These are phyloP conservation scores for Oryza longistaminata DNA, from an alignment of 176 grass and related monocot species.

Conservation along the genomic window DNA sequence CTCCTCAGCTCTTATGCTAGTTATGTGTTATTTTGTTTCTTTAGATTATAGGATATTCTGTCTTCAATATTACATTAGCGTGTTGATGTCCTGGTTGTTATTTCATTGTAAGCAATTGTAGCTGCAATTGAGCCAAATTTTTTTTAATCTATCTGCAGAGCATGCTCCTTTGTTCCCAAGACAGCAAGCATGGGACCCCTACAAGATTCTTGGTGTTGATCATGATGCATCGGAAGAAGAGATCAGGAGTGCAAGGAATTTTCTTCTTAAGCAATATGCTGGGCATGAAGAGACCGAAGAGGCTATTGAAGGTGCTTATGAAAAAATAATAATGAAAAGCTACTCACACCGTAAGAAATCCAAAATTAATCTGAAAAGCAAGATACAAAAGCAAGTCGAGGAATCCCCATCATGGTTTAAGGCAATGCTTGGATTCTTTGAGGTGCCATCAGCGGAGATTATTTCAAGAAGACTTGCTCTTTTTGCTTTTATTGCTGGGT, in stretches of 20 bases:
- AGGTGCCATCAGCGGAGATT: constrained; percentile 61
- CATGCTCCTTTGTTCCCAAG: constrained; percentile 60
- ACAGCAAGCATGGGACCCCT: constrained; percentile 68
- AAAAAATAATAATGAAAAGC: constrained; percentile 85
- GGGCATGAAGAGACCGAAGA: constrained; percentile 78
- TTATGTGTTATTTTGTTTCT: neutral
- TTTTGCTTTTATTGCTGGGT: constrained; percentile 83
- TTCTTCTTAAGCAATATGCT: constrained; percentile 67
- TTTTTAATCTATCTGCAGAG: constrained; percentile 44
- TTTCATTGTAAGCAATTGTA: constrained; percentile 16
- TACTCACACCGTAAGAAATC: constrained; percentile 71
- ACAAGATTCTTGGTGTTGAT: constrained; percentile 77
- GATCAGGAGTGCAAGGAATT: constrained; percentile 68
- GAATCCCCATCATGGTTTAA: constrained; percentile 85
- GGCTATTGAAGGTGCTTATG: constrained; percentile 90
- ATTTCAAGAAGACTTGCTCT: constrained; percentile 59
- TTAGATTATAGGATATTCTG: neutral
- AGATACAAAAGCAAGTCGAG: constrained; percentile 67
- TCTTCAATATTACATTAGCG: neutral
- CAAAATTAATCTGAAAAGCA: constrained; percentile 86
- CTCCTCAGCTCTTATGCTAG: neutral
- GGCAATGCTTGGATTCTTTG: constrained; percentile 61
- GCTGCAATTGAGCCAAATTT: constrained; percentile 14
- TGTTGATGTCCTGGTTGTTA: constrained; percentile 1
- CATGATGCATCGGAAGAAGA: constrained; percentile 86